Evolutionary conservation across 139 green algal species (phyloP).

Genomic region (Coelastrella sp.): DNA sequence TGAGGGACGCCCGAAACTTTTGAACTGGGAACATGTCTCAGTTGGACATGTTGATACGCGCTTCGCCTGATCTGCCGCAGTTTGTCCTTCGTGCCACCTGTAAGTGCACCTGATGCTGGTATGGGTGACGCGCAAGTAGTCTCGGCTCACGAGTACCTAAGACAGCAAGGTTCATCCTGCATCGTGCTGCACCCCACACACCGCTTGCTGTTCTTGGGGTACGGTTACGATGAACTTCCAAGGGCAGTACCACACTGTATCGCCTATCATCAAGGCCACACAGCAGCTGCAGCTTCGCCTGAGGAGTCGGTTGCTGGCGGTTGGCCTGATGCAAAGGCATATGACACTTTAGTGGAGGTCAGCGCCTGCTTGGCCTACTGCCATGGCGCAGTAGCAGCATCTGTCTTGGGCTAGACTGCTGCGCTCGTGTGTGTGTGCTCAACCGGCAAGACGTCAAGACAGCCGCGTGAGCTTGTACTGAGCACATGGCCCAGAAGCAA

Average conservation of each 20-base stretch:
- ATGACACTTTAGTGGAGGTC: slow-evolving; percentile 14
- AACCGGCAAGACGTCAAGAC: no score
- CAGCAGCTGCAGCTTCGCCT: neutral
- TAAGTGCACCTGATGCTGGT: neutral
- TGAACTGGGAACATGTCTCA: no score
- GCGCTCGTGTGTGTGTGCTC: no score
- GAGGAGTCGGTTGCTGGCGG: neutral
- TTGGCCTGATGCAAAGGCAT: slow-evolving; percentile 22
- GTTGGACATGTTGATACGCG: no score
- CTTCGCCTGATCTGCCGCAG: no score
- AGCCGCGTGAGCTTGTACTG: no score
- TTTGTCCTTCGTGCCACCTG: no score
- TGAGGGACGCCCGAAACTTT: no score
- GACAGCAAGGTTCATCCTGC: neutral
- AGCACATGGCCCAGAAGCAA: no score
- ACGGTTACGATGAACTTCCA: slow-evolving; percentile 10
- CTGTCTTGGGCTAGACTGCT: no score
- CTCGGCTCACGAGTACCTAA: slow-evolving; percentile 28
- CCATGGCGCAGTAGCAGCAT: neutral
- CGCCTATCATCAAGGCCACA: neutral
- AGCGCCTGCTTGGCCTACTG: neutral
- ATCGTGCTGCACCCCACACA: neutral
- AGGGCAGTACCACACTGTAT: slow-evolving; percentile 25
- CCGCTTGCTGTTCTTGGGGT: slow-evolving; percentile 10
- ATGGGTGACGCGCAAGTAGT: neutral